Percentiles rank a stretch among this genome's conserved stretches.
These are phyloP conservation scores for Boletales sp. DNA, from an alignment of 768 basidiomycete genomes.

Conservation along the genomic window DNA sequence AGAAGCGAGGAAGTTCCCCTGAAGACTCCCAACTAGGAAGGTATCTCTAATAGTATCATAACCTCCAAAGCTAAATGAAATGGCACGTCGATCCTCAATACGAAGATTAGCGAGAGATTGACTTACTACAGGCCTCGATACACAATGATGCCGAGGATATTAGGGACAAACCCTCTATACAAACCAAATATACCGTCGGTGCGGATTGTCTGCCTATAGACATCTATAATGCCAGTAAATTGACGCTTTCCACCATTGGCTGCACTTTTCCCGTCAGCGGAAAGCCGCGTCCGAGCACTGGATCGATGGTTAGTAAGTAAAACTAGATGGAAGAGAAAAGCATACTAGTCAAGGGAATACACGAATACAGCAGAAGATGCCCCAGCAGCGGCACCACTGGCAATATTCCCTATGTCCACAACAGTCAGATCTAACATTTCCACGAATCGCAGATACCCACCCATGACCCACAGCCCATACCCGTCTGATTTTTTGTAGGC, in stretches of 20 bases:
- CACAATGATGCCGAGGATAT: constrained; percentile 39
- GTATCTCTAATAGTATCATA: constrained; percentile 40
- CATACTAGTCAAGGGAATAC: constrained; percentile 44
- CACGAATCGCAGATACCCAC: constrained; percentile 10
- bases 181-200: constrained; percentile 40
- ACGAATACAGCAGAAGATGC: constrained; percentile 41
- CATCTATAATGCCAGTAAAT: constrained; percentile 39
- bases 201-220: constrained; percentile 41
- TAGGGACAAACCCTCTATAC: constrained; percentile 42
- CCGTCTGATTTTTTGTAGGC: constrained; percentile 35
- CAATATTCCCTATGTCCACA: constrained; percentile 33
- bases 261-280: constrained; percentile 37
- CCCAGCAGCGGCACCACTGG: constrained; percentile 42
- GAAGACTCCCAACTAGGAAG: constrained; percentile 35
- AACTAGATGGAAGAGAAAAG: background rate
- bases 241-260: constrained; percentile 39
- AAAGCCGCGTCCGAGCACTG: constrained; percentile 40
- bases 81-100: background rate
- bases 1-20: constrained; percentile 39
- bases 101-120: background rate
- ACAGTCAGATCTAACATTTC: background rate
- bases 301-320: background rate
- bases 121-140: constrained; percentile 44
- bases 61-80: constrained; percentile 35
- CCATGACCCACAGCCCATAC: constrained; percentile 35